A percentile compares a stretch with the other conserved stretches of the same genome.
phyloP scores from a whole-genome alignment of 2,329 filamentous ascomycete genomes.

The Alternaria metachromatica region DNA sequence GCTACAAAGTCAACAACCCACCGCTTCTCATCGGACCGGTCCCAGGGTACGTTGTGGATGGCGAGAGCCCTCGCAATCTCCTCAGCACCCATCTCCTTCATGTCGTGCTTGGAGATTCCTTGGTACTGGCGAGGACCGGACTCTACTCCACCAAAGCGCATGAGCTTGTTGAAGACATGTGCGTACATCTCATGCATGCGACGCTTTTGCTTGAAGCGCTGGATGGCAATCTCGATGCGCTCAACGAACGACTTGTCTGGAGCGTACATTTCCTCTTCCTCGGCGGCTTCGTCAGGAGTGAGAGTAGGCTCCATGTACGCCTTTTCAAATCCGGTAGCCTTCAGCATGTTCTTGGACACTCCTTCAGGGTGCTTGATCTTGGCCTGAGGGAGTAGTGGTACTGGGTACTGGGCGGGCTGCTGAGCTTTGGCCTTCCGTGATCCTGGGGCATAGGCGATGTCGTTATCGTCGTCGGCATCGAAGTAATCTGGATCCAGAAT shows the following conservation, averaged over 20 bases:
- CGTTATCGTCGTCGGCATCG: conserved; percentile 25
- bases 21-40: conserved; percentile 57
- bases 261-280: conserved; percentile 74
- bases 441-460: conserved; percentile 43
- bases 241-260: conserved; percentile 58
- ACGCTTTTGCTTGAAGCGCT: conserved; percentile 78
- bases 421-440: conserved; percentile 1
- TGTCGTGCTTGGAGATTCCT: conserved; percentile 65
- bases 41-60: conserved; percentile 63
- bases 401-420: conserved; percentile 31
- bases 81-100: conserved; percentile 67
- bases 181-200: conserved; percentile 70
- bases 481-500: conserved; percentile 37
- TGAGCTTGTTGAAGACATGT: conserved; percentile 77
- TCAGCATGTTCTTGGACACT: conserved; percentile 52
- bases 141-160: conserved; percentile 83
- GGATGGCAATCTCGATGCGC: conserved; percentile 84
- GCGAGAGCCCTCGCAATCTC: conserved; percentile 71
- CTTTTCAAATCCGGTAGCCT: conserved; percentile 63
- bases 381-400: conserved; percentile 33
- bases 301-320: conserved; percentile 81
- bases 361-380: conserved; percentile 41
- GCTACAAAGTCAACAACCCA: conserved; percentile 84
- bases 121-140: conserved; percentile 67
- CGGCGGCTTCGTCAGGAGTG: conserved; percentile 70